Evolutionary conservation across 345 rosid species (phyloP).

Genomic region (Syzygium oleosum): DNA sequence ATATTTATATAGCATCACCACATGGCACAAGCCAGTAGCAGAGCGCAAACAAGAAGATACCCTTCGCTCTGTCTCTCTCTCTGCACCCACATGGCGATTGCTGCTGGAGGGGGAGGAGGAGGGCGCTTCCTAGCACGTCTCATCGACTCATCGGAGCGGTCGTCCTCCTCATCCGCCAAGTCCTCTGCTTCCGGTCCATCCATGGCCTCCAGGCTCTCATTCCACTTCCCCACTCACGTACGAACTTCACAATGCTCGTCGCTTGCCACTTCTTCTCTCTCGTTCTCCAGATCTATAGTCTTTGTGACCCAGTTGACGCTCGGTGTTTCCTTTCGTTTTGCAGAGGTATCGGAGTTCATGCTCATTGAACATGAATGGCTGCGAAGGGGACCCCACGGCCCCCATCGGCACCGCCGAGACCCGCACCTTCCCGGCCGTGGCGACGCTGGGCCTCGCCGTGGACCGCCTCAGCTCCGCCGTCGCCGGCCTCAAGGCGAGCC

Average conservation of each 20-base stretch:
- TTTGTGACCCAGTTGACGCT: neutral
- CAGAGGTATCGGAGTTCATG: neutral
- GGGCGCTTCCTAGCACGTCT: neutral
- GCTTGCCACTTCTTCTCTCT: neutral
- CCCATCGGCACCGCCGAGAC: conserved; percentile 51
- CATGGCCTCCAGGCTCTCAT: neutral
- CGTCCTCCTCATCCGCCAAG: neutral
- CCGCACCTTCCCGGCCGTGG: conserved; percentile 36
- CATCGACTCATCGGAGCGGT: neutral
- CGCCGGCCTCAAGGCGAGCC: conserved; percentile 29
- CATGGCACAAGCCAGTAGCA: neutral
- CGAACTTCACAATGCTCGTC: neutral
- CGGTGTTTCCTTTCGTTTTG: neutral
- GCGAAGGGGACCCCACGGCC: conserved; percentile 33
- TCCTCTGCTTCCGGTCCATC: neutral
- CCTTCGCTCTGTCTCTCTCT: neutral
- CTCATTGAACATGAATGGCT: conserved; percentile 71
- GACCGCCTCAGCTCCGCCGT: conserved; percentile 44
- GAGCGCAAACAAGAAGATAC: neutral
- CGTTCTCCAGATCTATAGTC: neutral
- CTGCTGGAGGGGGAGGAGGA: neutral
- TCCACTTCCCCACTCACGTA: neutral
- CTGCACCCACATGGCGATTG: neutral
- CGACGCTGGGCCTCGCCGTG: conserved; percentile 43
- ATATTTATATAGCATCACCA: neutral